These are phyloP conservation scores for Calonectria pauciramosa DNA, from an alignment of 2,329 filamentous ascomycete species.

Conservation along the genomic window DNA sequence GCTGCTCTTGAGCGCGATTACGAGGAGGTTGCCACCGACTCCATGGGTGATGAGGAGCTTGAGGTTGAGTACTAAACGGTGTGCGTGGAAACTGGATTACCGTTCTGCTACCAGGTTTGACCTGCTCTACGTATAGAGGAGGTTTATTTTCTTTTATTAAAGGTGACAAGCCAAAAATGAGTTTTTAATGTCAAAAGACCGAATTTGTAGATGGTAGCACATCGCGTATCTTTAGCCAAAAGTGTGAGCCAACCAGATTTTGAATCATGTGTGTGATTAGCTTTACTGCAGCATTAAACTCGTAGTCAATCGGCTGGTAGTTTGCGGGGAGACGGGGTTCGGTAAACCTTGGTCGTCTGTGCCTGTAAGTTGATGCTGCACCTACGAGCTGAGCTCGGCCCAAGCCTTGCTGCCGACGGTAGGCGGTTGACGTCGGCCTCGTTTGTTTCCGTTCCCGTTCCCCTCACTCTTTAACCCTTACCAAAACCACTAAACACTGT, in stretches of 20 bases:
- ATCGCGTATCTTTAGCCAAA: background rate
- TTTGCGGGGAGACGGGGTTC: background rate
- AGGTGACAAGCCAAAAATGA: constrained; percentile 51
- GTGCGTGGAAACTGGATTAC: constrained; percentile 41
- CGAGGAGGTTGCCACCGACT: constrained; percentile 97
- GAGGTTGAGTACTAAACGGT: constrained; percentile 89
- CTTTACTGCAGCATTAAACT: background rate
- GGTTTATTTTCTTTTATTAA: constrained; percentile 56
- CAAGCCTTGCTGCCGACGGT: constrained; percentile 46
- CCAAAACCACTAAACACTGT: constrained; percentile 7
- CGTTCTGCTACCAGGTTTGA: constrained; percentile 43
- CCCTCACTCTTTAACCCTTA: constrained; percentile 27
- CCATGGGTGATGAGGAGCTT: constrained; percentile 86
- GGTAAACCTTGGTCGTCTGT: constrained; percentile 7
- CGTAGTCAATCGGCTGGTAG: background rate
- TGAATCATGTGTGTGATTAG: background rate
- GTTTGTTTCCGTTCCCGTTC: constrained; percentile 23
- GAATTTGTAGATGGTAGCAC: constrained; percentile 48
- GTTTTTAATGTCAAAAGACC: constrained; percentile 54
- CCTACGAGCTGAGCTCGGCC: constrained; percentile 38
- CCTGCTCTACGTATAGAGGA: constrained; percentile 48
- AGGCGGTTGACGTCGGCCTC: constrained; percentile 44
- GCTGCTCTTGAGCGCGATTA: constrained; percentile 98
- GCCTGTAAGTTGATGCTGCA: constrained; percentile 2
- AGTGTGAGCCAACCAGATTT: background rate